Evolutionary conservation across 2,329 filamentous ascomycete species (phyloP).

Genomic region (Colletotrichum theobromicola): DNA sequence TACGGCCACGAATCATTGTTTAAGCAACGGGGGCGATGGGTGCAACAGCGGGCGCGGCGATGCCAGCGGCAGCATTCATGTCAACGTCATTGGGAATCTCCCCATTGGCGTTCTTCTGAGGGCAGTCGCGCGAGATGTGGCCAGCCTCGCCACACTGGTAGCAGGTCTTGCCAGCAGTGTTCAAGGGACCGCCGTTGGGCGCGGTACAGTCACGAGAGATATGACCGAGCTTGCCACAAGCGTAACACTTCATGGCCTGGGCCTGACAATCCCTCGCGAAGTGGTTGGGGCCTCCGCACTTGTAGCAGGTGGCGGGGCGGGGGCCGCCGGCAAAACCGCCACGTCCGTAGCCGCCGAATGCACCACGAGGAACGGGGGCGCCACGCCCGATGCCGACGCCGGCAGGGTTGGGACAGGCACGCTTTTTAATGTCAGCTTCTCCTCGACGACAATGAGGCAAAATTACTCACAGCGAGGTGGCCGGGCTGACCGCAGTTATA

Average conservation of each 20-base stretch:
- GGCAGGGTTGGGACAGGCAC: constrained; percentile 82
- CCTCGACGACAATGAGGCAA: background rate
- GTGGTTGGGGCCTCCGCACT: constrained; percentile 90
- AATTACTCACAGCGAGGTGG: constrained; percentile 78
- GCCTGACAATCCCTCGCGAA: constrained; percentile 98
- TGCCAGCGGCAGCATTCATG: constrained; percentile 44
- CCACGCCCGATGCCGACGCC: constrained; percentile 68
- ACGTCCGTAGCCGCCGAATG: constrained; percentile 70
- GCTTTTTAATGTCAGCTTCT: constrained; percentile 47
- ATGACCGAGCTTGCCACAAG: constrained; percentile 90
- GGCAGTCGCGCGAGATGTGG: constrained; percentile 95
- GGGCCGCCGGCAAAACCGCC: constrained; percentile 77
- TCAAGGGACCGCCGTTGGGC: constrained; percentile 93
- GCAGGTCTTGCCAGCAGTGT: constrained; percentile 97
- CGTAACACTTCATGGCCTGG: constrained; percentile 98
- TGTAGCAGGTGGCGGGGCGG: constrained; percentile 74
- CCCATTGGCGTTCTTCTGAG: constrained; percentile 67
- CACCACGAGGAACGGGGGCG: constrained; percentile 72
- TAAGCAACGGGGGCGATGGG: constrained; percentile 48
- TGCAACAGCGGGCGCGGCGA: constrained; percentile 38
- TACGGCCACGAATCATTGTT: background rate
- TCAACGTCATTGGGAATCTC: constrained; percentile 54
- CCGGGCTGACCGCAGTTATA: constrained; percentile 95
- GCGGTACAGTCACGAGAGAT: constrained; percentile 95
- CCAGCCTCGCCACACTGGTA: constrained; percentile 96